Base-by-base conservation (phyloP, 176 grass and related monocot genomes). In the Carex cristatella region DNA sequence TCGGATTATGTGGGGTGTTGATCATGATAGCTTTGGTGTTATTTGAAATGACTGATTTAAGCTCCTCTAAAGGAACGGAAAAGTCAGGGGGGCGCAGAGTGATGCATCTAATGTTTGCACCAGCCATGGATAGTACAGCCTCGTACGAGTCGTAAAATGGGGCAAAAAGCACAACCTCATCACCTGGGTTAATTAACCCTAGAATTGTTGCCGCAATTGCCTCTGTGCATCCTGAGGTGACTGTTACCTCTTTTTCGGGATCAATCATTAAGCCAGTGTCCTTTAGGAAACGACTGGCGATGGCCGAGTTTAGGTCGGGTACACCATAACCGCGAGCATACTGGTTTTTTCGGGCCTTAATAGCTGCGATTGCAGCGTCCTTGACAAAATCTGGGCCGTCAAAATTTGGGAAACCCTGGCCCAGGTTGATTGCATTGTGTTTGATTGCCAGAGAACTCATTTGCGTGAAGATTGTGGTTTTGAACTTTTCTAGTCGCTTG, bases 381-480 rank as follows among this genome's bases (percentile, higher is more conserved):
- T 99, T 99, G 35, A 95, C 88, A 85, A 99, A 99, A 69, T 92
- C 87, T 56, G 93, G 96, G 15, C 96, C 96, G 62, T 99, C 96
- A 56, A 99, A 99, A 86, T 99, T 99, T 2, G 96, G 96, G 81
- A 99, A 99, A 13, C 96, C 96, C 85, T 99, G 96, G 4, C 96
- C 96, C 65, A 99, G 90, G 78, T 99, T 99, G 86, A 99, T 94
- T 65, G 96, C 96, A 80, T 89, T 92, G 87, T 95, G 91, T 73
- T 95, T 99, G 66, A 95, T 86, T 23, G 96, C 96, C 40, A 99
- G 93, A 88, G 90, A 95, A 86, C 96, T 99, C 96, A 99, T 99
- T 83, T 99, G 91, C 44, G 96, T 99, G 84, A 99, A 99, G 59
- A 99, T 95, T 32, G 96, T 99, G 5, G 93, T 99, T 80, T 99